Percentiles rank a stretch among this genome's conserved stretches.
These are phyloP conservation scores for Trichothecium roseum DNA, from an alignment of 2,329 filamentous ascomycete genomes.

Conservation along the genomic window DNA sequence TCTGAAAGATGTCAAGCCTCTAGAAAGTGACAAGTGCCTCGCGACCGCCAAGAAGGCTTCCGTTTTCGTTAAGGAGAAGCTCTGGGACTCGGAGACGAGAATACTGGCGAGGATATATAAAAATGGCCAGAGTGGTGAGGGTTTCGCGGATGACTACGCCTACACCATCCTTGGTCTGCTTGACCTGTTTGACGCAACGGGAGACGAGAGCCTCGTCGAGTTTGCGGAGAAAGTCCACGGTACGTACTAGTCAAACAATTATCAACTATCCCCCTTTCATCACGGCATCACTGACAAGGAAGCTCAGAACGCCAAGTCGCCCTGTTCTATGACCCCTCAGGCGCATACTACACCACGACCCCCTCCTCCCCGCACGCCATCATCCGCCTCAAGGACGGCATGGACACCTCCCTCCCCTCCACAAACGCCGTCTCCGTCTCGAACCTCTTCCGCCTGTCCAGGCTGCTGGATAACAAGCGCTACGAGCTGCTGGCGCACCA, in stretches of 20 bases:
- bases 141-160: slow-evolving; percentile 91
- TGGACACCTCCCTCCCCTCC: slow-evolving; percentile 85
- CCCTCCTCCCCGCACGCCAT: slow-evolving; percentile 57
- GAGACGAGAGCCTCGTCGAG: slow-evolving; percentile 62
- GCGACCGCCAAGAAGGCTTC: slow-evolving; percentile 57
- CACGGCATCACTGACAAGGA: no score
- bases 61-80: slow-evolving; percentile 57
- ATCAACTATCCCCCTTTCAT: background rate
- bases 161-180: slow-evolving; percentile 76
- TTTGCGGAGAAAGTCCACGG: slow-evolving; percentile 78
- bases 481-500: slow-evolving; percentile 58
- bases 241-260: no score
- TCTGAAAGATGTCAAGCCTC: slow-evolving; percentile 48
- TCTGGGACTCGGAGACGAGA: slow-evolving; percentile 57
- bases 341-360: slow-evolving; percentile 66
- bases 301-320: slow-evolving; percentile 62
- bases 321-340: slow-evolving; percentile 64
- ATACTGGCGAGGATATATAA: slow-evolving; percentile 67
- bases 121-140: slow-evolving; percentile 52
- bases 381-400: slow-evolving; percentile 85
- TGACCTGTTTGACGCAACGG: slow-evolving; percentile 74
- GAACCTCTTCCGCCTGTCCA: slow-evolving; percentile 75
- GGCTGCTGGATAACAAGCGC: slow-evolving; percentile 53
- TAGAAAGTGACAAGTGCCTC: slow-evolving; percentile 50
- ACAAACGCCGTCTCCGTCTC: slow-evolving; percentile 79